Percentiles rank a stretch among this genome's conserved stretches.
phyloP scores from a whole-genome alignment of 345 rosid genomes.

The Microcos paniculata region DNA sequence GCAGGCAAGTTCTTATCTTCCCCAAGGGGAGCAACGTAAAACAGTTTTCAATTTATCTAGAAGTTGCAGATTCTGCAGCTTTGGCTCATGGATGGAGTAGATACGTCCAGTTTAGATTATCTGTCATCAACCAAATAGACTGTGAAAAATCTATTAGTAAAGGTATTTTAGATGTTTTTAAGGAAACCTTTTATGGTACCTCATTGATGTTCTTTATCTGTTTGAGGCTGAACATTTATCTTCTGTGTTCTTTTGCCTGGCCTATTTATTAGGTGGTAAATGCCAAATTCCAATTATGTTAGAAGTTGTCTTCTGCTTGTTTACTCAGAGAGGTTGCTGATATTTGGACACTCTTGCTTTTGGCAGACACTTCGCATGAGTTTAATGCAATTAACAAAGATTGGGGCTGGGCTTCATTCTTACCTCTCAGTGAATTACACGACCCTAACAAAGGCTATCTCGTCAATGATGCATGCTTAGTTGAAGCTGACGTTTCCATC shows the following conservation, averaged over 20 bases:
- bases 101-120: constrained; percentile 73
- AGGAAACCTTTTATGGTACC: too few species aligned
- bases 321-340: too few species aligned
- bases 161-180: too few species aligned
- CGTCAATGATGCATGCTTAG: constrained; percentile 35
- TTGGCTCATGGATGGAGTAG: constrained; percentile 89
- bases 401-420: constrained; percentile 65
- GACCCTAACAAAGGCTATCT: constrained; percentile 52
- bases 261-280: too few species aligned
- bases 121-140: constrained; percentile 67
- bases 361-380: too few species aligned
- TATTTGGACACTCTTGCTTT: too few species aligned
- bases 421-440: constrained; percentile 53
- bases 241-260: too few species aligned
- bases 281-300: too few species aligned
- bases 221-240: too few species aligned
- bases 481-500: background rate
- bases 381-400: too few species aligned
- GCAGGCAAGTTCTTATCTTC: constrained; percentile 72
- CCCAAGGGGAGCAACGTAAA: constrained; percentile 91
- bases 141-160: constrained; percentile 60
- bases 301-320: too few species aligned
- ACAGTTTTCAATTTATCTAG: constrained; percentile 81
- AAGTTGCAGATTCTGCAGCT: constrained; percentile 70
- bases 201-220: too few species aligned